phyloP scores from a whole-genome alignment of 441 rosid genomes.

The Heliophila coronopifolia region DNA sequence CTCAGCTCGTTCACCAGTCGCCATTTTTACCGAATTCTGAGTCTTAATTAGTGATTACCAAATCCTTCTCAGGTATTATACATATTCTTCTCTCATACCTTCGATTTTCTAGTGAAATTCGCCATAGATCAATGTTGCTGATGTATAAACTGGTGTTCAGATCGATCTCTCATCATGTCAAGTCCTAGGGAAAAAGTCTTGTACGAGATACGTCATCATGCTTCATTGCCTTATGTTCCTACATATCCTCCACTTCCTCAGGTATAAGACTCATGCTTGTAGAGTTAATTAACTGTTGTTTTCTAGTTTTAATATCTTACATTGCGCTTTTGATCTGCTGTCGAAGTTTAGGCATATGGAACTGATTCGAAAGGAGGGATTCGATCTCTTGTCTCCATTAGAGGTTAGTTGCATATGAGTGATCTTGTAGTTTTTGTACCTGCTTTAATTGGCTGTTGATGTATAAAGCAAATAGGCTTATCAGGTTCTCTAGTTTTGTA shows the following conservation, averaged over 20 bases:
- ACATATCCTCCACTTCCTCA: conserved; percentile 65
- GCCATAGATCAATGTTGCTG: too few species aligned
- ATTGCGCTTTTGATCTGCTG: conserved; percentile 12
- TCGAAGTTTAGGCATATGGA: conserved; percentile 36
- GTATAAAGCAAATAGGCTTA: background rate
- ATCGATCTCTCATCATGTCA: conserved; percentile 28
- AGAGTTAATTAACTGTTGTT: background rate
- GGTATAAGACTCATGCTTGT: conserved; percentile 27
- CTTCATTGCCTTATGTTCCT: conserved; percentile 49
- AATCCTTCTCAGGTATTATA: too few species aligned
- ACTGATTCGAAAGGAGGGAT: conserved; percentile 45
- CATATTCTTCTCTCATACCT: too few species aligned
- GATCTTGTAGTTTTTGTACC: background rate
- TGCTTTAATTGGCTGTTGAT: background rate
- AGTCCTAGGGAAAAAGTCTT: conserved; percentile 36
- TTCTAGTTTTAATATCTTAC: conserved; percentile 9
- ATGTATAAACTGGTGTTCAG: background rate
- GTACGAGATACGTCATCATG: conserved; percentile 66
- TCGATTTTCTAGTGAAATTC: too few species aligned
- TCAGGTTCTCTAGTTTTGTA: conserved; percentile 1
- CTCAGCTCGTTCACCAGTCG: too few species aligned
- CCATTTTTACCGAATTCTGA: too few species aligned
- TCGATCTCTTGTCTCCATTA: conserved; percentile 40
- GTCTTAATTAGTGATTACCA: too few species aligned
- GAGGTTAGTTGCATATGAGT: conserved; percentile 34